Evolutionary conservation across 768 basidiomycete genomes (phyloP).

Genomic region (Lactifluus subvellereus): DNA sequence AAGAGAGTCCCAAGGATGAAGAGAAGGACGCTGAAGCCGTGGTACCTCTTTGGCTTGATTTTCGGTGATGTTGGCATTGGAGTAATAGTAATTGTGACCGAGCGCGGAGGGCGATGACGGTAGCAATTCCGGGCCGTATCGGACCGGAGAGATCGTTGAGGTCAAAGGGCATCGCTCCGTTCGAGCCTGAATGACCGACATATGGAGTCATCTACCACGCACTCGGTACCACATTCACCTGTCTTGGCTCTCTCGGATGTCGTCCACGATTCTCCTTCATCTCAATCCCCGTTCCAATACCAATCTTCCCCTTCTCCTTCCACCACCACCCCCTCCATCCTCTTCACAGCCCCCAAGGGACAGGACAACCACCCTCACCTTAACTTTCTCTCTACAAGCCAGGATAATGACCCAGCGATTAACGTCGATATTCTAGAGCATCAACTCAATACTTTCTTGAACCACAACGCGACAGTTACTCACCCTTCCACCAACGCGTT

Average conservation of each 20-base stretch:
- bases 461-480: constrained; percentile 68
- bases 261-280: constrained; percentile 72
- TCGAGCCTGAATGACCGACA: not conserved
- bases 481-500: constrained; percentile 45
- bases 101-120: no score
- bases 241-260: constrained; percentile 77
- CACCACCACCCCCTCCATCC: constrained; percentile 21
- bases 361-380: constrained; percentile 26
- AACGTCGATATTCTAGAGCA: constrained; percentile 49
- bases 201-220: constrained; percentile 8
- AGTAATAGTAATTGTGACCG: no score
- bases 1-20: constrained; percentile 88
- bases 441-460: constrained; percentile 68
- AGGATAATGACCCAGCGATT: constrained; percentile 34
- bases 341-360: constrained; percentile 24
- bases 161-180: not conserved
- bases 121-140: not conserved
- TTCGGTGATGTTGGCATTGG: constrained; percentile 10
- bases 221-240: constrained; percentile 38
- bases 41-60: constrained; percentile 62
- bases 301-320: constrained; percentile 25
- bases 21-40: constrained; percentile 75
- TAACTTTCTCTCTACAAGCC: constrained; percentile 37
- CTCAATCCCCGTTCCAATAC: constrained; percentile 37
- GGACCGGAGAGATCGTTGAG: not conserved